Percentiles rank a stretch among this genome's conserved stretches.
Conservation (phyloP, 805 yeast genomes). For the Cyberlindnera maritima region DNA sequence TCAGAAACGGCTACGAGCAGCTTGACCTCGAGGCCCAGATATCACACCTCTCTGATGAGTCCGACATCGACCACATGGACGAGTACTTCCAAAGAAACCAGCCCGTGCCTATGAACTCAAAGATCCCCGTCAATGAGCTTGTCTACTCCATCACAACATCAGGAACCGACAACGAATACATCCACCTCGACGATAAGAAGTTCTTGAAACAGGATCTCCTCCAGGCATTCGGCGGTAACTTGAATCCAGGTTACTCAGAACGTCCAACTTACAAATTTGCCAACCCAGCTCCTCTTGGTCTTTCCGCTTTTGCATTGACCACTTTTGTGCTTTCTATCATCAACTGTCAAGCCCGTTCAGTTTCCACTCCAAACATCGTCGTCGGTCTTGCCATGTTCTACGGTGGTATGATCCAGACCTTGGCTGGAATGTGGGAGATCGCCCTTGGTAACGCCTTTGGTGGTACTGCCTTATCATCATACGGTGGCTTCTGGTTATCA, state of each 20-base stretch:
- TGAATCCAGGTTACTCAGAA: constrained; percentile 53
- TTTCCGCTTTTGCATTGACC: constrained; percentile 56
- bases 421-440: constrained; percentile 70
- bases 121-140: constrained; percentile 12
- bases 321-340: constrained; percentile 57
- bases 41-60: constrained; percentile 19
- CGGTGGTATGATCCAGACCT: constrained; percentile 58
- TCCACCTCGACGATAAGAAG: constrained; percentile 27
- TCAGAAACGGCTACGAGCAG: constrained; percentile 11
- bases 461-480: constrained; percentile 40
- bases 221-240: constrained; percentile 69
- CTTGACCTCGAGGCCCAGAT: constrained; percentile 21
- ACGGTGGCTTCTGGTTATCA: constrained; percentile 64
- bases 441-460: constrained; percentile 64
- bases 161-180: constrained; percentile 25
- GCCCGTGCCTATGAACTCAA: constrained; percentile 13
- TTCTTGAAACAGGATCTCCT: constrained; percentile 45
- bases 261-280: constrained; percentile 51
- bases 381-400: constrained; percentile 61
- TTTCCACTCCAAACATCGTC: constrained; percentile 50
- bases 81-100: constrained; percentile 12
- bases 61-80: constrained; percentile 9
- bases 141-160: constrained; percentile 26
- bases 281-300: constrained; percentile 65
- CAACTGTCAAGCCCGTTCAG: constrained; percentile 58